Evolutionary conservation across 2,329 filamentous ascomycete genomes (phyloP).

Genomic region (Teratosphaeriaceae sp.): DNA sequence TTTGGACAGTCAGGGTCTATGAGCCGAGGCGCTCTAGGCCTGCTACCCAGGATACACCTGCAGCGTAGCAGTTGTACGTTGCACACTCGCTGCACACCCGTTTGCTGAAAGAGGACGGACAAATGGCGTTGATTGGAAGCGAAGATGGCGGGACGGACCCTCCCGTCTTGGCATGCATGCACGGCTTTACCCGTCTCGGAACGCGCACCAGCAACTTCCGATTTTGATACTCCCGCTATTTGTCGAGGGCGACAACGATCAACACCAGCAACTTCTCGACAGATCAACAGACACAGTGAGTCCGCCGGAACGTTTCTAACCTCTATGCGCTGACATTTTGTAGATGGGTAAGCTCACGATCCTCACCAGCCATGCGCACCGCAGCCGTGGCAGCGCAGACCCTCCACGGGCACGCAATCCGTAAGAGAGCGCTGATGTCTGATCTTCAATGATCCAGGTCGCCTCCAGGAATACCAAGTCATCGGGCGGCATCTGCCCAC

Average conservation of each 20-base stretch:
- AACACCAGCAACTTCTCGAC: conserved; percentile 5
- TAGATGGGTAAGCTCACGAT: conserved; percentile 57
- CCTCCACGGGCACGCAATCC: conserved; percentile 11
- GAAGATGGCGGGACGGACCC: no score
- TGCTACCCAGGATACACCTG: no score
- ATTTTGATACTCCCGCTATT: no score
- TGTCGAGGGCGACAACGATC: conserved; percentile 10
- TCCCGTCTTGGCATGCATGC: no score
- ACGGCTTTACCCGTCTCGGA: no score
- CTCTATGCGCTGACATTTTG: conserved; percentile 23
- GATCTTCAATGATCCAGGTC: conserved; percentile 57
- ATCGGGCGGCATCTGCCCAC: conserved; percentile 98
- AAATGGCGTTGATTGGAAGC: no score
- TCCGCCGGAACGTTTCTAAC: conserved; percentile 4
- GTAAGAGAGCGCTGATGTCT: conserved; percentile 31
- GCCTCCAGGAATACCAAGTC: conserved; percentile 99
- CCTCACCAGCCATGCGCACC: conserved; percentile 14
- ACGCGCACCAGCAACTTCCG: no score
- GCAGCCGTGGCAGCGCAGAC: conserved; percentile 9
- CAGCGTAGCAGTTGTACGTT: no score
- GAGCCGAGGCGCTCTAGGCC: no score
- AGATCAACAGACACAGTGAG: conserved; percentile 22
- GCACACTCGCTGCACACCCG: no score
- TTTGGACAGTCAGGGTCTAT: no score
- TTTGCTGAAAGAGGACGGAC: no score